Evolutionary conservation across 177 flowering plant genomes (phyloP).

Genomic region (Vitis hybrid): DNA sequence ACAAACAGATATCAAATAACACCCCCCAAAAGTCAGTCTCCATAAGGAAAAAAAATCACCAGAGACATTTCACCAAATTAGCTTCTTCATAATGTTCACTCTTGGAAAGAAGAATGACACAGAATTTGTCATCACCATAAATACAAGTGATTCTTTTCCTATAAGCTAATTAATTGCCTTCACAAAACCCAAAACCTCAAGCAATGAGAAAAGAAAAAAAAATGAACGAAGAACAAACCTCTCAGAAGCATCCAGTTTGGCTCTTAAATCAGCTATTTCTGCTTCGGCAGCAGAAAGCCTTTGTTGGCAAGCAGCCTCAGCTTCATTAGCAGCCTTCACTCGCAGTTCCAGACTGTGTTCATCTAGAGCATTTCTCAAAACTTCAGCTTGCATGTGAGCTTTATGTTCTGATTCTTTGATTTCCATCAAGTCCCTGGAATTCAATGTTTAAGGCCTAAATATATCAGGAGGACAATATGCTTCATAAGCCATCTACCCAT

Average conservation of each 20-base stretch:
- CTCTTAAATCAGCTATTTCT: slow-evolving; percentile 80
- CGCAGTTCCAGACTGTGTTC: slow-evolving; percentile 91
- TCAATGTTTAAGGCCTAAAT: slow-evolving; percentile 1
- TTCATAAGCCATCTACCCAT: neutral
- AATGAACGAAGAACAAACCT: slow-evolving; percentile 44
- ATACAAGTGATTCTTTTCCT: neutral
- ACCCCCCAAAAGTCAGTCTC: too few relatives aligned
- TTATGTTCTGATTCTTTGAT: slow-evolving; percentile 85
- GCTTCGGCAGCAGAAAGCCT: slow-evolving; percentile 85
- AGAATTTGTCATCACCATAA: neutral
- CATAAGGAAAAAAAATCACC: too few relatives aligned
- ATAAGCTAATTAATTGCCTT: neutral
- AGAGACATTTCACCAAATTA: too few relatives aligned
- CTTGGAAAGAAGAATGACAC: neutral
- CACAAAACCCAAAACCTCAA: neutral
- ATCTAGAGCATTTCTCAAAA: slow-evolving; percentile 63
- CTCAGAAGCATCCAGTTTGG: slow-evolving; percentile 74
- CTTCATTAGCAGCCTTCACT: slow-evolving; percentile 94
- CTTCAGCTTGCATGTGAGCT: slow-evolving; percentile 73
- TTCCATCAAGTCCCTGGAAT: slow-evolving; percentile 64
- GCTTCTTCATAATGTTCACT: too few relatives aligned
- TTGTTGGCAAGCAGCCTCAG: slow-evolving; percentile 85
- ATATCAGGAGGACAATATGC: neutral
- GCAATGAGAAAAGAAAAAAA: neutral
- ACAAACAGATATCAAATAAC: too few relatives aligned